Base-by-base conservation (phyloP, 179 eudicot species). In the Silene coronaria region DNA sequence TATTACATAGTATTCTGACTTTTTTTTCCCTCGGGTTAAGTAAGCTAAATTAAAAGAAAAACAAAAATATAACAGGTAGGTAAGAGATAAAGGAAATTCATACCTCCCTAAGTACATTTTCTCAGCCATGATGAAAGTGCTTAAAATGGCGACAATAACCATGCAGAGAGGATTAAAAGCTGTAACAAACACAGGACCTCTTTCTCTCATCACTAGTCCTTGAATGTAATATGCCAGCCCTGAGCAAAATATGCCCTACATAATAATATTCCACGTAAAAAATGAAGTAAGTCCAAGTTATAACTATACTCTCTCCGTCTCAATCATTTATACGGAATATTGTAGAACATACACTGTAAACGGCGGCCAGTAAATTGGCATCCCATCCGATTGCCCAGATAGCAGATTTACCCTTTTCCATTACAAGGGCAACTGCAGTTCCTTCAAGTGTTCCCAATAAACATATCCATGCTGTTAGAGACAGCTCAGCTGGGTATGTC, bases 171-270 rank as follows among this genome's bases (percentile, higher is more conserved):
- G 92, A 62, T 78, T 90, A 73, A 90, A 90, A 24, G 89, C 91
- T 0, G 96, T 90, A 12, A 89, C 96, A 64, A 89, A 90, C 2
- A 90, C 92, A 0, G 96, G 92, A 1, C 92, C 96, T 82, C 86
- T 83, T 53, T 81, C 80, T 77, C 86, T 87, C 89, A 89, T 87
- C 22, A 90, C 88, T 1, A 90, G 9, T 17, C 92, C 96, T 83
- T 87, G 91, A 16, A 90, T 79, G 69, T 86, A 90, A 75, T 90
- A 90, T 9, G 84, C 82, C 19, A 89, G 36, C 0, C 91, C 92
- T 0, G 96, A 89, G 71, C 91, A 76, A 27, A 89, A 79, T 63
- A 90, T 78, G 22, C 92, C 96, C 91, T 89, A 74, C 68, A 65
- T 8, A 38, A 21, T 13, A 51, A 5, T 11, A 5, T 11, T 13